Evolutionary conservation across 2,329 filamentous ascomycete species (phyloP).

Genomic region (Gnomoniopsis smithogilvyi): DNA sequence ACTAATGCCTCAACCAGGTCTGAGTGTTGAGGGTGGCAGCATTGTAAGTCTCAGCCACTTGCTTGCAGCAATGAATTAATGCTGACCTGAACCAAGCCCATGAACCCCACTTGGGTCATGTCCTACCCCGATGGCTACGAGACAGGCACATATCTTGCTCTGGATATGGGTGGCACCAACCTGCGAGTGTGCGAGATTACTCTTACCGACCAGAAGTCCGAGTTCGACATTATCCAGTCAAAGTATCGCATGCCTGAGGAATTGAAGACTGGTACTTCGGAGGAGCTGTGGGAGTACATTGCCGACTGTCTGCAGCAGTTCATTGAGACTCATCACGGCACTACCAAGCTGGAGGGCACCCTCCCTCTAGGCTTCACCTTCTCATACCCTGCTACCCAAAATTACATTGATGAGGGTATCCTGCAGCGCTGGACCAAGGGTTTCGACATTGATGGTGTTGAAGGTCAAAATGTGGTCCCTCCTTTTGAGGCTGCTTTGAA

Average conservation of each 20-base stretch:
- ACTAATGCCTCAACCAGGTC: slow-evolving; percentile 47
- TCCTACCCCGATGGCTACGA: slow-evolving; percentile 82
- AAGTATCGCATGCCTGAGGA: slow-evolving; percentile 95
- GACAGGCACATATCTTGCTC: slow-evolving; percentile 80
- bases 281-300: slow-evolving; percentile 93
- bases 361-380: slow-evolving; percentile 92
- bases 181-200: slow-evolving; percentile 91
- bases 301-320: slow-evolving; percentile 91
- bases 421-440: slow-evolving; percentile 97
- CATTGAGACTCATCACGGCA: slow-evolving; percentile 78
- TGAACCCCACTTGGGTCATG: slow-evolving; percentile 98
- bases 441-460: slow-evolving; percentile 89
- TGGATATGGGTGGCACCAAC: slow-evolving; percentile 97
- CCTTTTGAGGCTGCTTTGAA: slow-evolving; percentile 78
- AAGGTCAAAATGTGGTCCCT: slow-evolving; percentile 85
- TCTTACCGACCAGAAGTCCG: slow-evolving; percentile 79
- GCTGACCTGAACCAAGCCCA: slow-evolving; percentile 59
- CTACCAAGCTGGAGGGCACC: slow-evolving; percentile 57
- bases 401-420: slow-evolving; percentile 89
- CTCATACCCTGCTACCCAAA: slow-evolving; percentile 89
- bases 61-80: background rate
- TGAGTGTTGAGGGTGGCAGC: slow-evolving; percentile 83
- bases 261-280: slow-evolving; percentile 77
- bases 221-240: slow-evolving; percentile 92
- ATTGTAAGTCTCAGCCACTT: slow-evolving; percentile 64